Evolutionary conservation across 2,329 filamentous ascomycete species (phyloP).

Genomic region (Colletotrichum viniferum): DNA sequence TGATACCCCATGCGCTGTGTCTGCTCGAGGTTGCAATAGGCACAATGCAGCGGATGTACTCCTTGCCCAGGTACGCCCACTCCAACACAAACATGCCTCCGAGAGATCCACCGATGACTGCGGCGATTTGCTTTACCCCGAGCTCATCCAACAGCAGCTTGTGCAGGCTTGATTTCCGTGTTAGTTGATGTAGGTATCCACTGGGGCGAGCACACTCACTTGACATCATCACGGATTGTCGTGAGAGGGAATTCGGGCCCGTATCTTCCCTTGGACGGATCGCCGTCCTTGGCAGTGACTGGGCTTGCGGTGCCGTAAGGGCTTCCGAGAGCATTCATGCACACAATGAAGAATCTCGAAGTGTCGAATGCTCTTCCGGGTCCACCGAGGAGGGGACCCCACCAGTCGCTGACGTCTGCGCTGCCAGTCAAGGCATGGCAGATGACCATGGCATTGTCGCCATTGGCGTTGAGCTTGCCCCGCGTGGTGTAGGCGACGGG

Average conservation of each 20-base stretch:
- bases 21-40: slow-evolving; percentile 85
- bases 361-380: slow-evolving; percentile 81
- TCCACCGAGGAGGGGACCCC: slow-evolving; percentile 81
- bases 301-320: slow-evolving; percentile 89
- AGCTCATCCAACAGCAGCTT: slow-evolving; percentile 81
- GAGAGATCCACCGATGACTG: slow-evolving; percentile 83
- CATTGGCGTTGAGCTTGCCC: slow-evolving; percentile 61
- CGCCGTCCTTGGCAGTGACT: slow-evolving; percentile 85
- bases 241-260: slow-evolving; percentile 96
- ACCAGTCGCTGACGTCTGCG: slow-evolving; percentile 86
- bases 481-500: slow-evolving; percentile 72
- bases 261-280: slow-evolving; percentile 75
- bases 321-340: slow-evolving; percentile 84
- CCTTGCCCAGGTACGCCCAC: slow-evolving; percentile 88
- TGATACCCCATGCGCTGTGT: slow-evolving; percentile 90
- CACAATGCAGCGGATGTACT: slow-evolving; percentile 81
- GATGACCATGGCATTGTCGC: slow-evolving; percentile 74
- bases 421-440: slow-evolving; percentile 88
- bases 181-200: slow-evolving; percentile 47
- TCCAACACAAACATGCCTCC: slow-evolving; percentile 91
- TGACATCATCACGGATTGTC: slow-evolving; percentile 94
- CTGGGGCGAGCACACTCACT: slow-evolving; percentile 67
- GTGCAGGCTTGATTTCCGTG: slow-evolving; percentile 62
- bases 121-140: slow-evolving; percentile 77
- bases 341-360: slow-evolving; percentile 83